phyloP scores from a whole-genome alignment of 2,329 filamentous ascomycete genomes.

The Diaporthe sp. region DNA sequence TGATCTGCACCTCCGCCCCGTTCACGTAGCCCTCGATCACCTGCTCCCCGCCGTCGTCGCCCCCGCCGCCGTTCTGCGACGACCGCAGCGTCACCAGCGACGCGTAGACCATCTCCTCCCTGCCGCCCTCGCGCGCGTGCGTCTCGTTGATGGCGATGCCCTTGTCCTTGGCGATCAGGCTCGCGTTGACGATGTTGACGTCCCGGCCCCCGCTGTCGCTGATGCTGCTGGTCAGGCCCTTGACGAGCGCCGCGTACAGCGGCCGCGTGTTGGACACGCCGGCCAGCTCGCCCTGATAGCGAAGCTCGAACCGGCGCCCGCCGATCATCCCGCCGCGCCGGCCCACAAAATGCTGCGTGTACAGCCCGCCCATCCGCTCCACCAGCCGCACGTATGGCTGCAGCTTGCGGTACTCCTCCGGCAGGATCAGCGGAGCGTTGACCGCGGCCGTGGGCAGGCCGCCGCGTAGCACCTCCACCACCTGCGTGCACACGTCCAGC shows the following conservation, averaged over 20 bases:
- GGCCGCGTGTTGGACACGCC: slow-evolving; percentile 80
- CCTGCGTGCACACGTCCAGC: slow-evolving; percentile 84
- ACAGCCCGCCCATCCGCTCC: slow-evolving; percentile 82
- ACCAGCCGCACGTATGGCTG: slow-evolving; percentile 81
- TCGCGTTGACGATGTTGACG: slow-evolving; percentile 87
- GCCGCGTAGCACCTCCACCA: slow-evolving; percentile 77
- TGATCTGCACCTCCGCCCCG: slow-evolving; percentile 74
- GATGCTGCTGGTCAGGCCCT: slow-evolving; percentile 78
- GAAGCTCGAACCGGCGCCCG: slow-evolving; percentile 78
- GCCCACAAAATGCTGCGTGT: slow-evolving; percentile 77
- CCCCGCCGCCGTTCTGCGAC: slow-evolving; percentile 35
- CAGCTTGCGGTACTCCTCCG: slow-evolving; percentile 81
- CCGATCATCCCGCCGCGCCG: slow-evolving; percentile 58
- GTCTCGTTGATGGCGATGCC: slow-evolving; percentile 83
- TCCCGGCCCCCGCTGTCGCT: slow-evolving; percentile 73
- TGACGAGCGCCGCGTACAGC: slow-evolving; percentile 81
- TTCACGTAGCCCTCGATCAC: slow-evolving; percentile 75
- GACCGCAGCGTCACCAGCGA: slow-evolving; percentile 78
- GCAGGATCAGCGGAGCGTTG: slow-evolving; percentile 83
- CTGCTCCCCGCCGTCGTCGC: slow-evolving; percentile 46
- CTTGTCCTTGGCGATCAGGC: slow-evolving; percentile 79
- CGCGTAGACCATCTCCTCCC: slow-evolving; percentile 72
- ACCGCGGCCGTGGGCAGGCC: slow-evolving; percentile 81
- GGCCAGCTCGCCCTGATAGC: slow-evolving; percentile 81
- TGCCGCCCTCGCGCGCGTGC: slow-evolving; percentile 70